A percentile compares a stretch with the other conserved stretches of the same genome.
Conservation (phyloP, 1,284 basidiomycete species). For the Fomitopsis pinicola region DNA sequence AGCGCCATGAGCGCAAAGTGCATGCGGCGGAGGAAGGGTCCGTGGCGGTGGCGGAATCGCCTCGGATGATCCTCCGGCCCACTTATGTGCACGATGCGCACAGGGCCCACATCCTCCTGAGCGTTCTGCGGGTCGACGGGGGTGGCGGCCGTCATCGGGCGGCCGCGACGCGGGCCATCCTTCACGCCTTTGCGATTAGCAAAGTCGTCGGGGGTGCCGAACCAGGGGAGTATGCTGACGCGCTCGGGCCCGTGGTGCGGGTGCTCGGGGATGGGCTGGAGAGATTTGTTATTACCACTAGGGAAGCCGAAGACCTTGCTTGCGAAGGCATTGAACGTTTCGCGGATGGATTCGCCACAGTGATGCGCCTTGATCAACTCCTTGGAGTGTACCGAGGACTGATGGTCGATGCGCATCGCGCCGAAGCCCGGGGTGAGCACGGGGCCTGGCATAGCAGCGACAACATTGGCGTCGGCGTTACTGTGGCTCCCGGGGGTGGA, state of each 20-base stretch:
- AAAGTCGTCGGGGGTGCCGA: background rate
- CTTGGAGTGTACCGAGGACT: too few species aligned
- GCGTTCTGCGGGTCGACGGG: background rate
- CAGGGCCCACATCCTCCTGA: slow-evolving; percentile 3
- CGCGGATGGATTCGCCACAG: slow-evolving; percentile 3
- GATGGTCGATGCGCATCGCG: background rate
- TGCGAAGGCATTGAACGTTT: slow-evolving; percentile 1
- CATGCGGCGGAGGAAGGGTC: slow-evolving; percentile 53
- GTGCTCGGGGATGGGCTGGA: background rate
- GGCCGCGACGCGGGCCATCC: background rate
- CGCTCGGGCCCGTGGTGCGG: background rate
- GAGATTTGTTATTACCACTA: background rate
- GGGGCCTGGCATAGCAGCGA: background rate
- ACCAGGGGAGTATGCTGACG: slow-evolving; percentile 3
- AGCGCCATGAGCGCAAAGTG: slow-evolving; percentile 61
- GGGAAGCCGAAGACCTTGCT: slow-evolving; percentile 8
- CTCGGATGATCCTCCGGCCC: background rate
- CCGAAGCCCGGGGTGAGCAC: background rate
- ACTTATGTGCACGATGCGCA: slow-evolving; percentile 8
- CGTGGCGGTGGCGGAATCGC: slow-evolving; percentile 19
- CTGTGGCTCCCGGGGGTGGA: background rate
- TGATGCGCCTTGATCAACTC: background rate
- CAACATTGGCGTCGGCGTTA: background rate
- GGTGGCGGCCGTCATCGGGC: too few species aligned
- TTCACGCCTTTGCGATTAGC: background rate